These are phyloP conservation scores for Malania oleifera DNA, from an alignment of 164 flowering plant species.

Conservation along the genomic window DNA sequence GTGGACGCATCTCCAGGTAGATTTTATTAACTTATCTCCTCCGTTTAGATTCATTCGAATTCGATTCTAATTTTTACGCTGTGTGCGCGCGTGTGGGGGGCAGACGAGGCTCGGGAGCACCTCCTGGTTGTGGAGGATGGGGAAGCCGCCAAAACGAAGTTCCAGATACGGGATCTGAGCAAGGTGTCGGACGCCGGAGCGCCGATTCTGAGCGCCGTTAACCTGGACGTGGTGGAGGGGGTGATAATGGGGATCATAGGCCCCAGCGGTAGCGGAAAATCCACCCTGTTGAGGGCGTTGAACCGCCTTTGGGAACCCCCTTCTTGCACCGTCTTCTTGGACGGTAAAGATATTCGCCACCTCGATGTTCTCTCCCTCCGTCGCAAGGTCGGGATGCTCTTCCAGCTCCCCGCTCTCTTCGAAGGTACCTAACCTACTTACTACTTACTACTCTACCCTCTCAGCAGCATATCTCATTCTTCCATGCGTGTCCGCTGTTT, in stretches of 20 bases:
- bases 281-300: slow-evolving; percentile 34
- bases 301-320: slow-evolving; percentile 54
- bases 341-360: slow-evolving; percentile 35
- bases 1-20: too few relatives aligned
- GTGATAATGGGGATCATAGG: slow-evolving; percentile 40
- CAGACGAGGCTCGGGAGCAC: slow-evolving; percentile 19
- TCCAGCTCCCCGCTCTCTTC: slow-evolving; percentile 44
- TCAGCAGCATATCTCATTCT: background rate
- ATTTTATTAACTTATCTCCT: too few relatives aligned
- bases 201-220: slow-evolving; percentile 23
- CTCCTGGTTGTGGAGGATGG: slow-evolving; percentile 18
- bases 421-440: slow-evolving; percentile 21
- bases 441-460: background rate
- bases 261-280: slow-evolving; percentile 50
- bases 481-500: too few relatives aligned
- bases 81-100: too few relatives aligned
- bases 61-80: too few relatives aligned
- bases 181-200: slow-evolving; percentile 25
- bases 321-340: slow-evolving; percentile 28
- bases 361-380: slow-evolving; percentile 39
- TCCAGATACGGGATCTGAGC: slow-evolving; percentile 24
- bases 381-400: slow-evolving; percentile 50
- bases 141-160: slow-evolving; percentile 13
- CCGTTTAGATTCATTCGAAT: too few relatives aligned
- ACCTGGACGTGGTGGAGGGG: slow-evolving; percentile 32